These are phyloP conservation scores for Talaromyces trachyspermus DNA, from an alignment of 495 filamentous ascomycete species.

Conservation along the genomic window DNA sequence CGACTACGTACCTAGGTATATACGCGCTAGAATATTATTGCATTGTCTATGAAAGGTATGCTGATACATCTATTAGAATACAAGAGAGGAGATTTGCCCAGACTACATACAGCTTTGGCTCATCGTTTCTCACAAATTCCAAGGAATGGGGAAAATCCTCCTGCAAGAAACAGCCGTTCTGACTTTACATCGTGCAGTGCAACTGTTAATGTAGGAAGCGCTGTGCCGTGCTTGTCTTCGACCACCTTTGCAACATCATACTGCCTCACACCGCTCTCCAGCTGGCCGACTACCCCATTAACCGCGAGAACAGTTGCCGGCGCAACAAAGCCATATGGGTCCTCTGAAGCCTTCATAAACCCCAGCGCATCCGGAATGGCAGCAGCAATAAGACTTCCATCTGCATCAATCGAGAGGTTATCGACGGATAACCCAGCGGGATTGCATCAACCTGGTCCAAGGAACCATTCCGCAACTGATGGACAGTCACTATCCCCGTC, in stretches of 20 bases:
- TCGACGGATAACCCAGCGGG: slow-evolving; percentile 22
- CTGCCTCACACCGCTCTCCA: background rate
- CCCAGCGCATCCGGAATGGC: slow-evolving; percentile 17
- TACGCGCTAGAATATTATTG: no score
- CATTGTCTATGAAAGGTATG: no score
- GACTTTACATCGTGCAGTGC: slow-evolving; percentile 8
- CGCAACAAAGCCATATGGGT: slow-evolving; percentile 11
- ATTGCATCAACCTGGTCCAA: slow-evolving; percentile 20
- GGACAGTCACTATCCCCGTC: slow-evolving; percentile 18
- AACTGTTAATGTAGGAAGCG: slow-evolving; percentile 9
- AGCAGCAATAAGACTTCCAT: slow-evolving; percentile 29
- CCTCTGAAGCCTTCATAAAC: slow-evolving; percentile 7
- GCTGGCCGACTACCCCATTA: slow-evolving; percentile 3
- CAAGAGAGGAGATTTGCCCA: no score
- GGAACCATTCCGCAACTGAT: slow-evolving; percentile 13
- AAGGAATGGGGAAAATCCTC: slow-evolving; percentile 11
- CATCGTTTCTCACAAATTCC: slow-evolving; percentile 8
- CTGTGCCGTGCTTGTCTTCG: slow-evolving; percentile 7
- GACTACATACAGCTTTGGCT: no score
- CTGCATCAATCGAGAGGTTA: slow-evolving; percentile 29
- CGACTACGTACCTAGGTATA: no score
- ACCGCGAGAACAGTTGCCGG: slow-evolving; percentile 9
- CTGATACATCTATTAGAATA: no score
- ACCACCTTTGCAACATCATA: slow-evolving; percentile 7
- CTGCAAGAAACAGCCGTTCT: slow-evolving; percentile 7